Conservation (phyloP, 2,329 filamentous ascomycete genomes). For the Pseudogymnoascus sp. region DNA sequence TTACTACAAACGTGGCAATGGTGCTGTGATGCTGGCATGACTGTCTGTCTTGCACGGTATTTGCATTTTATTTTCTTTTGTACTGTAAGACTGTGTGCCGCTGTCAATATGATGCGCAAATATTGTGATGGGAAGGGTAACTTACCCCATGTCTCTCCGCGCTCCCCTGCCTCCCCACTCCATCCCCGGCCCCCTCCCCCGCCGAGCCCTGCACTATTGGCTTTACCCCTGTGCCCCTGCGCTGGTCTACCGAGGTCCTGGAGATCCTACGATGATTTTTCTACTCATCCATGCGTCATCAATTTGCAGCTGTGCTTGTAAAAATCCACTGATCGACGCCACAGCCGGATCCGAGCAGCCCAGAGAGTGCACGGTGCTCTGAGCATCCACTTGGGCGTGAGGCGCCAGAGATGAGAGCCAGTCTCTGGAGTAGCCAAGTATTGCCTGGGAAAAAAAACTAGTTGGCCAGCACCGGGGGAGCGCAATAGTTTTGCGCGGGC, state of each 20-base stretch:
- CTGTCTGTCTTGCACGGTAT: too few relatives aligned
- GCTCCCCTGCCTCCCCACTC: not conserved
- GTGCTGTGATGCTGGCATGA: not conserved
- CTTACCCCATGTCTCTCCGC: not conserved
- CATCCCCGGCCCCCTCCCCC: not conserved
- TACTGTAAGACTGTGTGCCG: not conserved
- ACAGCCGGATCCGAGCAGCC: not conserved
- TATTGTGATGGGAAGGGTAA: not conserved
- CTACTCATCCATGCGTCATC: not conserved
- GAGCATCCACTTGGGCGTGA: not conserved
- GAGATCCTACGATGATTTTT: not conserved
- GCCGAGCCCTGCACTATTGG: not conserved
- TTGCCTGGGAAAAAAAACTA: not conserved
- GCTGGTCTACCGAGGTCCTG: not conserved
- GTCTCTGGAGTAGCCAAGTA: not conserved
- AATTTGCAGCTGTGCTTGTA: not conserved
- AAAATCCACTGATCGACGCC: not conserved
- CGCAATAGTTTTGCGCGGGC: not conserved
- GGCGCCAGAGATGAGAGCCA: not conserved
- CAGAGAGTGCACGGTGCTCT: too few relatives aligned
- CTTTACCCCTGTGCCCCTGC: conserved; percentile 1
- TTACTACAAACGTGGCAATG: not conserved
- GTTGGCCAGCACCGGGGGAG: not conserved
- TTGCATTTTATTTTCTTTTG: too few relatives aligned
- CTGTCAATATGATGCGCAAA: conserved; percentile 5